Conservation (phyloP, 371 early-diverging fungal genomes). For the Mycotypha africana region DNA sequence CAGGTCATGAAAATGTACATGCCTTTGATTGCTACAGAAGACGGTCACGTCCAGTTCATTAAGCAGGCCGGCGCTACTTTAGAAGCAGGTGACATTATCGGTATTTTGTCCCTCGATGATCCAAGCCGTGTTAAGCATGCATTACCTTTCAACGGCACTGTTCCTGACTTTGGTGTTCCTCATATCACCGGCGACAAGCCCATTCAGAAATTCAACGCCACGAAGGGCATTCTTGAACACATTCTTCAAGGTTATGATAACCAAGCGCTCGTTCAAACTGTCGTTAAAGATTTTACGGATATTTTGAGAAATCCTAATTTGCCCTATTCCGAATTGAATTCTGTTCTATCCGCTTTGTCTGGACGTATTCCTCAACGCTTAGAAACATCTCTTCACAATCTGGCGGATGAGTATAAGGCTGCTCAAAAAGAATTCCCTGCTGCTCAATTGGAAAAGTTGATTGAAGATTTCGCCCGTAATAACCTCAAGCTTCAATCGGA, state of each 20-base stretch:
- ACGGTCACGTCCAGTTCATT: slow-evolving; percentile 85
- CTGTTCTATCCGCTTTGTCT: slow-evolving; percentile 77
- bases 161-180: slow-evolving; percentile 75
- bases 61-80: slow-evolving; percentile 88
- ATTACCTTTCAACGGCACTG: slow-evolving; percentile 80
- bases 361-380: slow-evolving; percentile 86
- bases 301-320: slow-evolving; percentile 74
- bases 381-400: slow-evolving; percentile 48
- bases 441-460: slow-evolving; percentile 54
- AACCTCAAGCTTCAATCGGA: slow-evolving; percentile 57
- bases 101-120: slow-evolving; percentile 87
- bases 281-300: slow-evolving; percentile 72
- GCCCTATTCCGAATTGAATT: slow-evolving; percentile 80
- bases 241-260: slow-evolving; percentile 90
- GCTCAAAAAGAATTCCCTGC: slow-evolving; percentile 71
- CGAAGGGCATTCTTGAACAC: slow-evolving; percentile 58
- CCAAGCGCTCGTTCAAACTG: slow-evolving; percentile 58
- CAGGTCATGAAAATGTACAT: slow-evolving; percentile 99
- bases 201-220: slow-evolving; percentile 75
- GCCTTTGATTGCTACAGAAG: slow-evolving; percentile 89
- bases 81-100: slow-evolving; percentile 91
- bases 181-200: slow-evolving; percentile 74
- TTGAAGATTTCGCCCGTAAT: slow-evolving; percentile 53
- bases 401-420: slow-evolving; percentile 32
- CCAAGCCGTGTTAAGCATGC: slow-evolving; percentile 90